These are phyloP conservation scores for Onygena corvina DNA, from an alignment of 2,329 filamentous ascomycete species.

Conservation along the genomic window DNA sequence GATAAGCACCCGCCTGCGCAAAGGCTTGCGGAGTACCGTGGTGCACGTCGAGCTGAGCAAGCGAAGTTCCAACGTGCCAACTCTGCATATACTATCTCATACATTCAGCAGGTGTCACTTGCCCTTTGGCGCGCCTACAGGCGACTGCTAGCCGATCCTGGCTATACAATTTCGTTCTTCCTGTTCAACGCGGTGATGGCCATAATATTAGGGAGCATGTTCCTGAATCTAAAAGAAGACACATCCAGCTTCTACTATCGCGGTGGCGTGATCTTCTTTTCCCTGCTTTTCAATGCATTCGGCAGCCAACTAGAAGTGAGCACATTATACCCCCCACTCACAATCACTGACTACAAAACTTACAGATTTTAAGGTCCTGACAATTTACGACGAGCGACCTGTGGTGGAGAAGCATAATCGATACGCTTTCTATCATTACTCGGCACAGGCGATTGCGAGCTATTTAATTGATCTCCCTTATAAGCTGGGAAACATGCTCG, in stretches of 20 bases:
- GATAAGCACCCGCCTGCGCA: conserved; percentile 28
- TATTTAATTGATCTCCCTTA: conserved; percentile 80
- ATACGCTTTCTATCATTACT: conserved; percentile 82
- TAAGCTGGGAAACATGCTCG: conserved; percentile 60
- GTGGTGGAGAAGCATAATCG: conserved; percentile 83
- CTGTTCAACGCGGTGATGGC: conserved; percentile 61
- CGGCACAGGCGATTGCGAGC: conserved; percentile 69
- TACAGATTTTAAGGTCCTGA: conserved; percentile 50
- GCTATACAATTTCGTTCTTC: conserved; percentile 54
- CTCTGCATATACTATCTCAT: conserved; percentile 75
- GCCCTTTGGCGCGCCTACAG: conserved; percentile 71
- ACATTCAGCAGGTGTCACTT: conserved; percentile 59
- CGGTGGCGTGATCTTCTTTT: conserved; percentile 73
- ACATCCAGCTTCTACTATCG: conserved; percentile 65
- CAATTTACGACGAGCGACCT: conserved; percentile 74
- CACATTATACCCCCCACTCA: conserved; percentile 17
- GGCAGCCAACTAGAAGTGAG: conserved; percentile 59
- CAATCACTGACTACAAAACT: conserved; percentile 19
- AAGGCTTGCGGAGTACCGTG: background rate
- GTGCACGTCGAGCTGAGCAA: conserved; percentile 32
- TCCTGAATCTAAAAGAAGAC: conserved; percentile 56
- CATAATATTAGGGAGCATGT: conserved; percentile 67
- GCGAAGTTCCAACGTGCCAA: conserved; percentile 43
- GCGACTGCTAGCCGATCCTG: conserved; percentile 62
- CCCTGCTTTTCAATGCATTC: conserved; percentile 76